These are phyloP conservation scores for Phytophthora idaei DNA, from an alignment of 352 stramenopile species.

Conservation along the genomic window DNA sequence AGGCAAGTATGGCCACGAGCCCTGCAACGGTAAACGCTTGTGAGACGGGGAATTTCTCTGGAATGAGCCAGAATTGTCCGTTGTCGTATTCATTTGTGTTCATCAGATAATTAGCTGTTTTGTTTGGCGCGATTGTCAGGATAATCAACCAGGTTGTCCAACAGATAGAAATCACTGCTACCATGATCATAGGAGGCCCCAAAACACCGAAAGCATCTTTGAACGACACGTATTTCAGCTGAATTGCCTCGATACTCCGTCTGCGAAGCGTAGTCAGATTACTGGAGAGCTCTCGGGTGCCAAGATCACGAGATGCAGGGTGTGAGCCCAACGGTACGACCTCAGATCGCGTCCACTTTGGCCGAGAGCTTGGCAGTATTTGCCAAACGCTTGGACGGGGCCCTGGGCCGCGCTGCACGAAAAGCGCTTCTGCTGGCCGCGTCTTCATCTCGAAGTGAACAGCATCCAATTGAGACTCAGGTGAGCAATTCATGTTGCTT, in stretches of 20 bases:
- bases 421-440: conserved; percentile 1
- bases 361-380: neutral
- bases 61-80: conserved; percentile 43
- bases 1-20: conserved; percentile 10
- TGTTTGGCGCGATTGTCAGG: conserved; percentile 32
- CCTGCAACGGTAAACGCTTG: conserved; percentile 21
- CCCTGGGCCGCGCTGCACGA: conserved; percentile 5
- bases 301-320: neutral
- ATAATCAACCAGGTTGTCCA: conserved; percentile 36
- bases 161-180: conserved; percentile 3
- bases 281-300: neutral
- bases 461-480: neutral
- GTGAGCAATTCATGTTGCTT: too few relatives aligned
- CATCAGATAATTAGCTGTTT: conserved; percentile 36
- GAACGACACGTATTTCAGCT: conserved; percentile 22
- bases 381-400: neutral
- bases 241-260: conserved; percentile 19
- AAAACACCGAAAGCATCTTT: conserved; percentile 29
- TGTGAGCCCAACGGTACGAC: conserved; percentile 8
- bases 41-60: conserved; percentile 17
- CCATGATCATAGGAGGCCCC: conserved; percentile 27
- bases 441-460: conserved; percentile 17
- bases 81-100: conserved; percentile 29
- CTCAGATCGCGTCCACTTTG: conserved; percentile 3
- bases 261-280: conserved; percentile 5